Evolutionary conservation across 768 basidiomycete genomes (phyloP), one percentile per base, ranked within the genome.

Genomic region (Rhizopogon salebrosus): DNA sequence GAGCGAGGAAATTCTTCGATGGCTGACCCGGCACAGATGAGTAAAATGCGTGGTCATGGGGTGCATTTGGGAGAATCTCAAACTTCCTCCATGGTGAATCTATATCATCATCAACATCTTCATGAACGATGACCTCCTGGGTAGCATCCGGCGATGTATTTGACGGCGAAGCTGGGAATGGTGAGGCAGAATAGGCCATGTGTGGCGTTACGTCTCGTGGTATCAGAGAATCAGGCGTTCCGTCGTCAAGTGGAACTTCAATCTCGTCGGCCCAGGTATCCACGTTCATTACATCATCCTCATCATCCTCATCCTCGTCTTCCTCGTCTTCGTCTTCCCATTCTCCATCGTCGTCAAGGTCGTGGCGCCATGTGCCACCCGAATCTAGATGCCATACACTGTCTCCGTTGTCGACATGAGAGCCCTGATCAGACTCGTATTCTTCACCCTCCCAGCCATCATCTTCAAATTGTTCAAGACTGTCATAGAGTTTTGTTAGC

Each of bases 21-120:
- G 87, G 84, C 54, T 84, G 83, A 8, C 79, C 72, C 20, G 82
- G 77, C 3, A 79, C 57, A 16, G 83, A 78, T 29, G 75, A 75
- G 64, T 80, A 80, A 69, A 87, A 98, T 2, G 89, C 86, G 60
- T 98, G 94, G 62, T 97, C 95, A 42, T 58, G 59, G 22, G 94
- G 93, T 14, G 87, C 86, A 31, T 80, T 77, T 29, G 90, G 68
- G 23, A 92, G 72, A 39, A 95, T 72, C 50, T 86, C 84, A 62
- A 98, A 98, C n/a, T 84, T 82, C 57, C 83, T 83, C 92, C 91
- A 94, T 37, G 72, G 57, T 7, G 70, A 63, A n/a, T 74, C 72
- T 3, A 70, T 66, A 18, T 74, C 75, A 46, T 64, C 64, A 5
- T 68, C 59, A 37, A 56, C 54, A 16, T 57, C 59, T 7, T 64